A percentile compares a stretch with the other conserved stretches of the same genome.
Evolutionary conservation across 2,329 filamentous ascomycete species (phyloP).

Genomic region (Paraphoma chrysanthemicola): DNA sequence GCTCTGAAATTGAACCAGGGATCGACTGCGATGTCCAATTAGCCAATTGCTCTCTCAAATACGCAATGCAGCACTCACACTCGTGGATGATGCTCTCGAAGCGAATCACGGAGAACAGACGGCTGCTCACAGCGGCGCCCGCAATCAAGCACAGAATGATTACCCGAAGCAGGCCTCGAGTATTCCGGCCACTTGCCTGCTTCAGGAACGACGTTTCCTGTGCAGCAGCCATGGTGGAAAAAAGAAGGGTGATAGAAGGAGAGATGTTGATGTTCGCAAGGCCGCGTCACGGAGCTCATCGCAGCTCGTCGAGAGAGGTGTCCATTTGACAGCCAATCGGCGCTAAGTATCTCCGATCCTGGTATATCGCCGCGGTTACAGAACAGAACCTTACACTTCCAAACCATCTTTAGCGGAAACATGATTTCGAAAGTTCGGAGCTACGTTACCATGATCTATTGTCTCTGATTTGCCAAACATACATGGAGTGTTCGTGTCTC

Average conservation of each 20-base stretch:
- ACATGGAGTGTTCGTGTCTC: too few species aligned
- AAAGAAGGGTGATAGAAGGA: slow-evolving; percentile 28
- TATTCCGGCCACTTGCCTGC: slow-evolving; percentile 80
- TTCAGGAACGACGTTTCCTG: slow-evolving; percentile 66
- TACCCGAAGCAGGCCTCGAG: slow-evolving; percentile 83
- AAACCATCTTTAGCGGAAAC: too few species aligned
- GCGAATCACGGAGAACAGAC: slow-evolving; percentile 97
- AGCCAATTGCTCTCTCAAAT: slow-evolving; percentile 28
- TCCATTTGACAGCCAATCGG: slow-evolving; percentile 23
- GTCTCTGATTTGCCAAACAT: too few species aligned
- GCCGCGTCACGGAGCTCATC: slow-evolving; percentile 46
- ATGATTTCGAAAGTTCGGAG: too few species aligned
- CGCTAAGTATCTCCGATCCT: slow-evolving; percentile 27
- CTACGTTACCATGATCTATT: too few species aligned
- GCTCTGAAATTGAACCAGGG: slow-evolving; percentile 99
- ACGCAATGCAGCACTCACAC: slow-evolving; percentile 69
- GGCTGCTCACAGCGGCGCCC: slow-evolving; percentile 87
- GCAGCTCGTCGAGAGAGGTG: slow-evolving; percentile 24
- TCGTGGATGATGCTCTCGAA: slow-evolving; percentile 99
- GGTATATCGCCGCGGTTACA: neutral
- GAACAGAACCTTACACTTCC: too few species aligned
- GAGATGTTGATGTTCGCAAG: slow-evolving; percentile 35
- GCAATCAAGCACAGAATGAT: slow-evolving; percentile 92
- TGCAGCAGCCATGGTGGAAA: slow-evolving; percentile 47
- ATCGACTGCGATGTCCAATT: slow-evolving; percentile 71